A percentile compares a stretch with the other conserved stretches of the same genome.
Evolutionary conservation across 2,329 filamentous ascomycete species (phyloP).

Genomic region (Fusarium sp.): DNA sequence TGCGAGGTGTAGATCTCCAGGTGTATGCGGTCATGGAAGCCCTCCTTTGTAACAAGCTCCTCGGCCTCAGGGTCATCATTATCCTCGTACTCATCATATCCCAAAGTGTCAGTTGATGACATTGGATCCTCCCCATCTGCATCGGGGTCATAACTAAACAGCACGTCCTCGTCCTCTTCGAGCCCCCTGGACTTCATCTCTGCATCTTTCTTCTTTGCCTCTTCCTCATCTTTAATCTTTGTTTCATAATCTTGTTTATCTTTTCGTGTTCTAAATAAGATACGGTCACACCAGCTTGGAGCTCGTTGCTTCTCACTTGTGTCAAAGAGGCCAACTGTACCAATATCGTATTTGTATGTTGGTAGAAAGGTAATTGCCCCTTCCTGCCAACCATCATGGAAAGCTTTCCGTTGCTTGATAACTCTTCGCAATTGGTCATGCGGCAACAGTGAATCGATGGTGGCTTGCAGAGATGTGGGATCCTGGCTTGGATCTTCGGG

Average conservation of each 20-base stretch:
- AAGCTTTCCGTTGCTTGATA: slow-evolving; percentile 79
- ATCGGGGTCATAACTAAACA: slow-evolving; percentile 92
- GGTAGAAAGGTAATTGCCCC: slow-evolving; percentile 88
- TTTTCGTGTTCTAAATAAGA: slow-evolving; percentile 81
- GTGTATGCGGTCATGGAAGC: slow-evolving; percentile 62
- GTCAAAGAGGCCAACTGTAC: slow-evolving; percentile 92
- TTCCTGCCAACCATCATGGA: slow-evolving; percentile 93
- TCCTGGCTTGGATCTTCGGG: slow-evolving; percentile 75
- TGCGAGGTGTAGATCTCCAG: slow-evolving; percentile 82
- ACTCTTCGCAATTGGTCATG: slow-evolving; percentile 86
- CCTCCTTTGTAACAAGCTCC: slow-evolving; percentile 65
- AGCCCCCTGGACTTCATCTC: slow-evolving; percentile 86
- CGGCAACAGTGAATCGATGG: slow-evolving; percentile 83
- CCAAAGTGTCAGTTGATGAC: slow-evolving; percentile 51
- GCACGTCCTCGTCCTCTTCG: slow-evolving; percentile 81
- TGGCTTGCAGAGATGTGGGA: slow-evolving; percentile 87
- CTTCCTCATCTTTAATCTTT: slow-evolving; percentile 69
- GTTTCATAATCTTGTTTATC: slow-evolving; percentile 74
- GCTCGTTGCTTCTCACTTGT: slow-evolving; percentile 92
- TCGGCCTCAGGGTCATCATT: slow-evolving; percentile 56
- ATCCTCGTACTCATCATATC: slow-evolving; percentile 68
- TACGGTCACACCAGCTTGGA: slow-evolving; percentile 97
- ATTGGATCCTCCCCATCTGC: slow-evolving; percentile 66
- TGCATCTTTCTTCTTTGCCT: slow-evolving; percentile 76
- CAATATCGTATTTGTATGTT: slow-evolving; percentile 97